Base-by-base conservation (phyloP, 352 stramenopile genomes). In the Phytopythium boreale region DNA sequence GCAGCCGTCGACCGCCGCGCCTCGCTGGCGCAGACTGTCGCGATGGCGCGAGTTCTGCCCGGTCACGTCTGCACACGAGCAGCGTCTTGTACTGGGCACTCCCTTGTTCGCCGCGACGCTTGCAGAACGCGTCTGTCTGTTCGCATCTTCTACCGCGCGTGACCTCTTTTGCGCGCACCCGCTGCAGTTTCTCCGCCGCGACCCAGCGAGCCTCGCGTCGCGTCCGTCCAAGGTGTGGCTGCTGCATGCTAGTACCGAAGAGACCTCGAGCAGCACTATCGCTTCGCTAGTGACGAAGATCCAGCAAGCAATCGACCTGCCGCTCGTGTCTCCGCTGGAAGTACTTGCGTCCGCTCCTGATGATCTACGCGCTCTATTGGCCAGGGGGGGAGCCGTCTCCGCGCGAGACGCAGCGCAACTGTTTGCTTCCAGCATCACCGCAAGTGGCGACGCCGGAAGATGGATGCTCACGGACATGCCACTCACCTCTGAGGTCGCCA, bases 11-110 rank as follows among this genome's bases (percentile, higher is more conserved):
- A 60, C 2, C 8, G 12, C 20, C 3, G 22, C n/a, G 2, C 37
- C 46, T 39, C 46, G 58, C 14, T 50, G 43, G 34, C 67, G 74
- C 0, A 27, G 37, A 27, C 59, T 92, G 2, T 88, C 81, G 1
- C 79, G 69, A 0, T 93, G 84, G 84, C 72, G 69, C 11, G 73
- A 89, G 46, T 93, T 87, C 65, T 93, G 84, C 50, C 64, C 80
- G 12, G 84, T 91, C 3, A 60, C 70, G 17, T 87, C 77, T 2
- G 70, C 47, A 39, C 61, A 52, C 14, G 62, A 60, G 15, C 63
- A 66, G 0, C 62, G 58, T 6, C 56, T 85, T 2, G 56, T 70
- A 12, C 47, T 74, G 4, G 84, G 84, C 2, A 69, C 77, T 56
- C 79, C 82, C 7, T 53, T 61, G 20, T 82, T 71, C 44, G 79